Evolutionary conservation across 78 protist genomes (phyloP).

Genomic region (Bodo saltans): DNA sequence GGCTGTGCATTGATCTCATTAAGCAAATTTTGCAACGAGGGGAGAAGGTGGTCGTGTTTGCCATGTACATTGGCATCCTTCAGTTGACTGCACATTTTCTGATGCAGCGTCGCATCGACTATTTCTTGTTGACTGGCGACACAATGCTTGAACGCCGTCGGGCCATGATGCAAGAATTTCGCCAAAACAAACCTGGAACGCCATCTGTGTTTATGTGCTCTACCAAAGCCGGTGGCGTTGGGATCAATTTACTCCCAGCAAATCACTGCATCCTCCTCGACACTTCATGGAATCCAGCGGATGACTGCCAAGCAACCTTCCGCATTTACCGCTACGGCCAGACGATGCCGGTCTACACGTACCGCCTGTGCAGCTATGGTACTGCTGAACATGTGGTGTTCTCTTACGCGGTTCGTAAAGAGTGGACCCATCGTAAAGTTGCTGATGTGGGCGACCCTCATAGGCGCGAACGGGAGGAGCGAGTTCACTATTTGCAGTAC

Average conservation of each 20-base stretch:
- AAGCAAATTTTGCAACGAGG: no score
- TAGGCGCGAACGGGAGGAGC: no score
- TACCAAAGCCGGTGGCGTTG: constrained; percentile 64
- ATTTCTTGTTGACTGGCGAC: no score
- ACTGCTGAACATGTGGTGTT: constrained; percentile 70
- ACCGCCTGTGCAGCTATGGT: constrained; percentile 71
- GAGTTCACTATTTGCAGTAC: no score
- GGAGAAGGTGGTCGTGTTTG: constrained; percentile 6
- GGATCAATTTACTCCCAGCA: constrained; percentile 72
- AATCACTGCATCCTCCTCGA: constrained; percentile 72
- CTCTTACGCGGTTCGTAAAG: neutral
- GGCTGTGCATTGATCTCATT: no score
- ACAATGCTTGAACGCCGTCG: neutral
- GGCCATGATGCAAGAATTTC: neutral
- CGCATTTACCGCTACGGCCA: constrained; percentile 97
- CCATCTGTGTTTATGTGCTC: constrained; percentile 47
- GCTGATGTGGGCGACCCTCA: no score
- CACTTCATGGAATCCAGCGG: constrained; percentile 74
- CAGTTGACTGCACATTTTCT: neutral
- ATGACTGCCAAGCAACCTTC: constrained; percentile 75
- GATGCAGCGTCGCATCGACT: neutral
- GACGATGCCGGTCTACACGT: constrained; percentile 80
- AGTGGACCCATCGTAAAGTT: no score
- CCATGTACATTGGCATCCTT: neutral
- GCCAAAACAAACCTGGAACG: neutral